These are phyloP conservation scores for Blastomyces percursus DNA, from an alignment of 2,329 filamentous ascomycete genomes.

Conservation along the genomic window DNA sequence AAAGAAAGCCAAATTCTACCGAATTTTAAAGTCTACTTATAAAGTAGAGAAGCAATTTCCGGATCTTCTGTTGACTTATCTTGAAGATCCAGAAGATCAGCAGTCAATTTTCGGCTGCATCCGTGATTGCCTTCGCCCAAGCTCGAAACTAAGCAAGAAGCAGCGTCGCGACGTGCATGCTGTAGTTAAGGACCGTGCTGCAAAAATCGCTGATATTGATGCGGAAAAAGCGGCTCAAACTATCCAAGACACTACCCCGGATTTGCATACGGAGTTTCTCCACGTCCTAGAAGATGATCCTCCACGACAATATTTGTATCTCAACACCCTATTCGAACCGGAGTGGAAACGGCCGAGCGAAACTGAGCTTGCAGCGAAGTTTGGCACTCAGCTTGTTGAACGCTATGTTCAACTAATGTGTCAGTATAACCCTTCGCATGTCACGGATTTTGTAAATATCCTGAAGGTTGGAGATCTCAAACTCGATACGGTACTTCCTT, in stretches of 20 bases:
- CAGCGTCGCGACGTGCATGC: constrained; percentile 61
- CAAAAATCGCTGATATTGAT: constrained; percentile 56
- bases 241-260: constrained; percentile 50
- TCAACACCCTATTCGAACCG: constrained; percentile 63
- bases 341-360: constrained; percentile 28
- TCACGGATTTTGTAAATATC: constrained; percentile 70
- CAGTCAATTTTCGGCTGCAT: constrained; percentile 70
- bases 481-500: constrained; percentile 69
- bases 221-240: constrained; percentile 54
- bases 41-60: constrained; percentile 67
- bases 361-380: constrained; percentile 20
- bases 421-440: constrained; percentile 65
- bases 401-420: constrained; percentile 88
- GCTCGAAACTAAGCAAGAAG: constrained; percentile 52
- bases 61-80: constrained; percentile 66
- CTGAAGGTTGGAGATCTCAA: constrained; percentile 68
- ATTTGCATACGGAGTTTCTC: constrained; percentile 57
- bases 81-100: constrained; percentile 71
- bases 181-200: constrained; percentile 55
- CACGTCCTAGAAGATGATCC: constrained; percentile 49
- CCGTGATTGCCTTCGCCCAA: constrained; percentile 57
- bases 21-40: constrained; percentile 84
- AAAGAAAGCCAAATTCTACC: constrained; percentile 69
- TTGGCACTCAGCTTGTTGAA: constrained; percentile 58
- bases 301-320: constrained; percentile 62